A percentile compares a stretch with the other conserved stretches of the same genome.
These are phyloP conservation scores for Solanum hybrid DNA, from an alignment of 305 asterid species.

Conservation along the genomic window DNA sequence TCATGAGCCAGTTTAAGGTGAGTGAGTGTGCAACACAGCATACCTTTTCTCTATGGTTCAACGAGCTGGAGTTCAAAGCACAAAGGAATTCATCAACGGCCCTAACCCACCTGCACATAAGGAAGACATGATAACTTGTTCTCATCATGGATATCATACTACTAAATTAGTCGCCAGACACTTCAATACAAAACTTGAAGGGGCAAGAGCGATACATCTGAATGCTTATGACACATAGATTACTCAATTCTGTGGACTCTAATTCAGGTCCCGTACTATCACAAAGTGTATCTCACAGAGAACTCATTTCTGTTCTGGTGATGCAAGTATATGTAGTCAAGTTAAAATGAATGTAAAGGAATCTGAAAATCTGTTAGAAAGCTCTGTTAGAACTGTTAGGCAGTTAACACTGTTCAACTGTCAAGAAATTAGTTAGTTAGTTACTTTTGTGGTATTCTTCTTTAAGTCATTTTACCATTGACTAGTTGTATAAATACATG, in stretches of 20 bases:
- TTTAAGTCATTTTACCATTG: no score
- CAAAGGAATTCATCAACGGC: conserved; percentile 76
- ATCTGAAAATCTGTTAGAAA: no score
- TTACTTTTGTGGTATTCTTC: no score
- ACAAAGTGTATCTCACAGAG: background rate
- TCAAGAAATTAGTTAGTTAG: no score
- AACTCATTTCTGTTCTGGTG: background rate
- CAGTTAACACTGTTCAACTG: no score
- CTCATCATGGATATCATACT: background rate
- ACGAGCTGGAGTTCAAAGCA: conserved; percentile 54
- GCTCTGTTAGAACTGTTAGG: no score
- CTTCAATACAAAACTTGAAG: background rate
- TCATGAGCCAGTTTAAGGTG: background rate
- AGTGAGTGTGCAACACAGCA: background rate
- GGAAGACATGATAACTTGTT: background rate
- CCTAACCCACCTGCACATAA: conserved; percentile 74
- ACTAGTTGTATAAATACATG: no score
- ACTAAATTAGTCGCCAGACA: background rate
- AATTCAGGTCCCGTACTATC: background rate
- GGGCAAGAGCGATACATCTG: background rate
- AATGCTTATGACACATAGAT: background rate
- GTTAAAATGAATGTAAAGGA: no score
- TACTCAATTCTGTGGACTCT: background rate
- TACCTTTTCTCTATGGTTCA: conserved; percentile 44
- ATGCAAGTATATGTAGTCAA: no score